Percentiles rank a stretch among this genome's conserved stretches.
phyloP scores from a whole-genome alignment of 345 rosid genomes.

The Eucalyptus pumila region DNA sequence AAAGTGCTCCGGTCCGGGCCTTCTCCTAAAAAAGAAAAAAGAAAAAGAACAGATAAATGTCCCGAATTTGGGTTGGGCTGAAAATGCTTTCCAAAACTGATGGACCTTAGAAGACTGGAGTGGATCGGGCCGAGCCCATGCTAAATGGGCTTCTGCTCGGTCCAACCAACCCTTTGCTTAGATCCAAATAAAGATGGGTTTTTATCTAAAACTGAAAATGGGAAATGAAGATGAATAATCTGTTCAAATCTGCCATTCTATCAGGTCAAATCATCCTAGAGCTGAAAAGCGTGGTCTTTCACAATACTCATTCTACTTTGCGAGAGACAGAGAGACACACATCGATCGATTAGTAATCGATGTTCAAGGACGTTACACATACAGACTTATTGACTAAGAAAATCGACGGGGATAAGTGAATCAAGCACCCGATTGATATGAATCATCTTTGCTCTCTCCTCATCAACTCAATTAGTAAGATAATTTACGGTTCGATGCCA shows the following conservation, averaged over 20 bases:
- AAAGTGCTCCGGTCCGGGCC: background rate
- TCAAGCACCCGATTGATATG: too few relatives aligned
- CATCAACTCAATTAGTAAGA: too few relatives aligned
- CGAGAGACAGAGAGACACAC: too few relatives aligned
- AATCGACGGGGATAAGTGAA: accelerated
- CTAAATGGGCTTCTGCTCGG: background rate
- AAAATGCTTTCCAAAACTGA: background rate
- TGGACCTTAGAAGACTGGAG: background rate
- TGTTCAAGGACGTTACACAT: too few relatives aligned
- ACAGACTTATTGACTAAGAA: accelerated
- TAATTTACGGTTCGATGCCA: accelerated
- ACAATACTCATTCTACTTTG: too few relatives aligned
- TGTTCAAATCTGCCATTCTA: background rate
- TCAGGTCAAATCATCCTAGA: background rate
- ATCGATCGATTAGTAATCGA: accelerated
- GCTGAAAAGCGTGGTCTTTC: too few relatives aligned
- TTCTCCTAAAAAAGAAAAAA: background rate
- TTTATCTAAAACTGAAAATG: background rate
- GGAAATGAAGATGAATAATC: background rate
- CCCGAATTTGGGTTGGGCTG: background rate
- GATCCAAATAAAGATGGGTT: background rate
- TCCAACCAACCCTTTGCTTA: background rate
- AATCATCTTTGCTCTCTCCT: too few relatives aligned
- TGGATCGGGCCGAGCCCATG: background rate
- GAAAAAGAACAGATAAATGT: too few relatives aligned